Percentiles rank a stretch among this genome's conserved stretches.
Conservation (phyloP, 805 yeast genomes). For the Candida coleopterorum region DNA sequence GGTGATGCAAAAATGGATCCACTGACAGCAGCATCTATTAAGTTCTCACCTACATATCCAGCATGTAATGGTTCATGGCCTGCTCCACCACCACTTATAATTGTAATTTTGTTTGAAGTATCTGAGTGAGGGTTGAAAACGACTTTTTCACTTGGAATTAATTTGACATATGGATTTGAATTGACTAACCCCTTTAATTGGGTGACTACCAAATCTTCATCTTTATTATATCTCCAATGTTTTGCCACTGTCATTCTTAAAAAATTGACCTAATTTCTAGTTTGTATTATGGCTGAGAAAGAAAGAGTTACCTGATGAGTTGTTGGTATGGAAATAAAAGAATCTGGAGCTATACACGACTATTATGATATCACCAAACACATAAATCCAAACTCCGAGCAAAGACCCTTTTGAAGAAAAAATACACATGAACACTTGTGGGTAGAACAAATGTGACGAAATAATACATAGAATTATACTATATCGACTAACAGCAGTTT, state of each 20-base stretch:
- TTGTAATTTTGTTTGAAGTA: constrained; percentile 51
- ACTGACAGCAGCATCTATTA: constrained; percentile 81
- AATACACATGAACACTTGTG: no score
- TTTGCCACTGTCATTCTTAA: constrained; percentile 29
- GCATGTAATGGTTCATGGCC: constrained; percentile 96
- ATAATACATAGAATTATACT: no score
- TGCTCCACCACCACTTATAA: constrained; percentile 90
- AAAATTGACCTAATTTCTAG: no score
- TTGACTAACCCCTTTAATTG: constrained; percentile 50
- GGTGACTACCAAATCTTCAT: constrained; percentile 43
- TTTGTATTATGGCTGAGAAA: no score
- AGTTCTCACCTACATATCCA: constrained; percentile 83
- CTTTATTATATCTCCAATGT: constrained; percentile 46
- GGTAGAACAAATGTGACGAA: no score
- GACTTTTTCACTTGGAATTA: constrained; percentile 55
- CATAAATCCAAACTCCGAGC: no score
- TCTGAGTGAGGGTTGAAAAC: constrained; percentile 41
- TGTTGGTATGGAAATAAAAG: no score
- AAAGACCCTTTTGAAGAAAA: no score
- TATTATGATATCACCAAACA: no score
- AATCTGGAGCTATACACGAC: no score
- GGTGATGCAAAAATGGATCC: constrained; percentile 96
- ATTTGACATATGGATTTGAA: constrained; percentile 49
- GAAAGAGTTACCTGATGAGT: no score
- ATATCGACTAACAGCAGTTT: no score